Conservation (phyloP, 352 stramenopile species). For the Phytophthora pisi region DNA sequence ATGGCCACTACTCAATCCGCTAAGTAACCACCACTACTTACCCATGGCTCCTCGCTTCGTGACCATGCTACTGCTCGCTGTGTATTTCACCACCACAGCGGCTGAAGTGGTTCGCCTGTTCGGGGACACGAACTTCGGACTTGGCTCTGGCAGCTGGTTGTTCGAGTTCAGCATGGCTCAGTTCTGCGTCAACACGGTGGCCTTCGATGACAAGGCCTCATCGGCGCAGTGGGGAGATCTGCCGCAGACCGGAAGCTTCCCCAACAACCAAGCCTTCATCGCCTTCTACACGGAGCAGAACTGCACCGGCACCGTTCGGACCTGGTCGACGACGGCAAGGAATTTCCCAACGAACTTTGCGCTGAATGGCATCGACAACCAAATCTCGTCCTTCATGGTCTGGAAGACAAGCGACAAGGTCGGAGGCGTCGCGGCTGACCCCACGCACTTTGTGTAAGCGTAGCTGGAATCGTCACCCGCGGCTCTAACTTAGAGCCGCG, state of each 20-base stretch:
- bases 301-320: conserved; percentile 6
- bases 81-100: neutral
- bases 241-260: conserved; percentile 11
- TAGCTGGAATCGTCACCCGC: too few species aligned
- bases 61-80: neutral
- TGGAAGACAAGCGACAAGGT: conserved; percentile 8
- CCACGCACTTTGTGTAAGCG: neutral
- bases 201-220: conserved; percentile 11
- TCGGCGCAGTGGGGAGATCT: conserved; percentile 10
- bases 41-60: neutral
- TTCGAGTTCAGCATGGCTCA: conserved; percentile 10
- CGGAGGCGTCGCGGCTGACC: neutral
- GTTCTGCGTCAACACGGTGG: conserved; percentile 1
- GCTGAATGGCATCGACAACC: conserved; percentile 12
- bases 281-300: conserved; percentile 13
- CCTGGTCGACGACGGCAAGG: conserved; percentile 10
- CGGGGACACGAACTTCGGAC: conserved; percentile 11
- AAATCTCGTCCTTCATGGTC: conserved; percentile 15
- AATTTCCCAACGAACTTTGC: conserved; percentile 13
- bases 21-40: neutral
- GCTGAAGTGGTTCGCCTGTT: conserved; percentile 6
- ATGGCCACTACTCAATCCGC: neutral
- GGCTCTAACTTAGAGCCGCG: too few species aligned
- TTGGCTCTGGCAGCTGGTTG: conserved; percentile 5
- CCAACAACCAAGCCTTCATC: conserved; percentile 7